Percentiles rank a stretch among this genome's conserved stretches.
These are phyloP conservation scores for Scheffersomyces coipomensis DNA, from an alignment of 805 yeast genomes.

Conservation along the genomic window DNA sequence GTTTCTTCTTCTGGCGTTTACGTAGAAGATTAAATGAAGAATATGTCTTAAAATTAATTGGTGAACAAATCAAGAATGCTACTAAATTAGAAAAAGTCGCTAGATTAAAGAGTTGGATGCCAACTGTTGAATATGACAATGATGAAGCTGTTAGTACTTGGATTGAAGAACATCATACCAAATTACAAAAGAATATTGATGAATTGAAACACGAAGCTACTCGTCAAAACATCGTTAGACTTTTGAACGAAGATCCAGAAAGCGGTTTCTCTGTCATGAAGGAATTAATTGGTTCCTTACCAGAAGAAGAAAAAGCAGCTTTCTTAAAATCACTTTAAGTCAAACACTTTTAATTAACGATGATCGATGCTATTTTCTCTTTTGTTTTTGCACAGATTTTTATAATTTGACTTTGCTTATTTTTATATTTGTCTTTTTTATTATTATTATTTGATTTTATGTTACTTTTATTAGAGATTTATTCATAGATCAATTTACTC, in stretches of 20 bases:
- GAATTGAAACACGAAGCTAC: constrained; percentile 65
- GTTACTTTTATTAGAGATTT: too few relatives aligned
- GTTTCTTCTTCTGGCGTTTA: constrained; percentile 98
- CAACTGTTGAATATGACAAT: constrained; percentile 65
- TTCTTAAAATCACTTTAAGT: constrained; percentile 17
- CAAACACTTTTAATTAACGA: not conserved
- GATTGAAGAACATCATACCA: constrained; percentile 76
- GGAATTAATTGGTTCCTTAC: constrained; percentile 31
- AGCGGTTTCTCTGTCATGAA: constrained; percentile 31
- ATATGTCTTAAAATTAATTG: constrained; percentile 73
- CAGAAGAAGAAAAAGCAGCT: constrained; percentile 33
- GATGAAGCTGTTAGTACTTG: constrained; percentile 80
- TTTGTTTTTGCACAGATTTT: constrained; percentile 1
- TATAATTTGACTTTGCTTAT: too few relatives aligned
- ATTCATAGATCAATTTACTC: too few relatives aligned
- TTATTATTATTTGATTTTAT: too few relatives aligned
- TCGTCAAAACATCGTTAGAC: constrained; percentile 61
- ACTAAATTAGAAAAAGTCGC: constrained; percentile 80
- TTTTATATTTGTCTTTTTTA: too few relatives aligned
- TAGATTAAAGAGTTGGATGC: constrained; percentile 85
- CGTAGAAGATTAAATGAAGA: constrained; percentile 95
- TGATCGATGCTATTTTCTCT: not conserved
- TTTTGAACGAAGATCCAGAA: constrained; percentile 34
- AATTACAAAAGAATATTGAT: constrained; percentile 58
- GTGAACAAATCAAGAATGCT: constrained; percentile 56